phyloP scores from a whole-genome alignment of 495 filamentous ascomycete genomes.

The Neurospora sp. region DNA sequence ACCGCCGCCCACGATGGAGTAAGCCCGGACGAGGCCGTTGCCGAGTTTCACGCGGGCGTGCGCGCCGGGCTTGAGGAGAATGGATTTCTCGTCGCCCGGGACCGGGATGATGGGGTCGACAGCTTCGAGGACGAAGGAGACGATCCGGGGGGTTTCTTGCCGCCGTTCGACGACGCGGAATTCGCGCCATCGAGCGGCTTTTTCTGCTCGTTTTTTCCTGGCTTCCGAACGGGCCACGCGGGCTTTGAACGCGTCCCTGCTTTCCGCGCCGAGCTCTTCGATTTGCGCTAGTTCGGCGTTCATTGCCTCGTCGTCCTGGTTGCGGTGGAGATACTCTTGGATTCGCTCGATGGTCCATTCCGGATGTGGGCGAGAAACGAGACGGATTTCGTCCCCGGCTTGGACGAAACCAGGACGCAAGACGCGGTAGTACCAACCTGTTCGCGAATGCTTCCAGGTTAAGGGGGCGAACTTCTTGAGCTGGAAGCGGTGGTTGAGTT shows the following conservation, averaged over 20 bases:
- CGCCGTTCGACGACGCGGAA: constrained; percentile 35
- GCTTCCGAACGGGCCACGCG: constrained; percentile 20
- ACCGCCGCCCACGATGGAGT: constrained; percentile 34
- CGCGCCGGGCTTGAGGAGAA: constrained; percentile 20
- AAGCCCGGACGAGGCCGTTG: constrained; percentile 34
- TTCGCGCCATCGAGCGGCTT: constrained; percentile 30
- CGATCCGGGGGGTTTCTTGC: constrained; percentile 28
- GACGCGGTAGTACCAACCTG: constrained; percentile 48
- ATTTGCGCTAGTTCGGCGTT: constrained; percentile 37
- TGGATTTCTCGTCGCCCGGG: not conserved
- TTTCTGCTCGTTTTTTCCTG: constrained; percentile 5
- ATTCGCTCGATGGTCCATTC: constrained; percentile 45
- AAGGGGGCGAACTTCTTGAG: constrained; percentile 42
- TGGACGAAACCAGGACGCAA: constrained; percentile 34
- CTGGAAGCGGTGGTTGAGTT: constrained; percentile 46
- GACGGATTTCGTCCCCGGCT: constrained; percentile 34
- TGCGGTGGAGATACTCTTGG: constrained; percentile 44
- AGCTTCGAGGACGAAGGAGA: constrained; percentile 30
- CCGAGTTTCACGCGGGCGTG: constrained; percentile 36
- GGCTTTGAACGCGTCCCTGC: constrained; percentile 27
- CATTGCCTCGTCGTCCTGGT: constrained; percentile 29
- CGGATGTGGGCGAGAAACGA: constrained; percentile 35
- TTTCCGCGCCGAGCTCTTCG: constrained; percentile 37
- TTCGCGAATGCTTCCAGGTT: constrained; percentile 40
- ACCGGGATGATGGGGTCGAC: constrained; percentile 1